Evolutionary conservation across 1,139 yeast genomes (phyloP), one percentile per base, ranked within the genome.

Genomic region (Protomyces gravidus): DNA sequence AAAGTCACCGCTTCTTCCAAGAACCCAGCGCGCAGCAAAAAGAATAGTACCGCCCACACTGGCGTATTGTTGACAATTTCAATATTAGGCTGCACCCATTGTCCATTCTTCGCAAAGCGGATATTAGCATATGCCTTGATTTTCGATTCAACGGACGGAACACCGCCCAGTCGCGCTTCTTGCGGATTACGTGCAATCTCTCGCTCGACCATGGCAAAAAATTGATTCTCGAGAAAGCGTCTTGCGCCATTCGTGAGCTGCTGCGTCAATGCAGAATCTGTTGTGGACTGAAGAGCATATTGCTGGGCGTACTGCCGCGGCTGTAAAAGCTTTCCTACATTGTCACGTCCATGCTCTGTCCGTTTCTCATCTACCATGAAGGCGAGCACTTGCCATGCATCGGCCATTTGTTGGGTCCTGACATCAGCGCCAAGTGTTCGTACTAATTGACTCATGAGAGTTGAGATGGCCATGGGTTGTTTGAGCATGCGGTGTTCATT

Each of bases 31-130:
- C 98, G 83, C 60, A 92, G 72, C 66, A 92, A 76, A 71, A 87
- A 90, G 69, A 86, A 94, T 4, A 92, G 74, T 56, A 89, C 75
- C 0, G 96, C 96, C 98, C 98, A 92, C 21, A 92, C 80, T 3
- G 97, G 97, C 0, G 81, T 77, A 11, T 90, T 90, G 71, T 92
- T 90, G 26, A 89, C 83, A 61, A 60, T 32, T 52, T 84, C 79
- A 55, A 85, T 66, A 61, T 79, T 78, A 7, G 76, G 73, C 48
- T 78, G 67, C 53, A 75, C 76, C 83, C 85, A 82, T 36, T 75
- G 71, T 11, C 78, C 79, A 60, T 75, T 75, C 58, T 68, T 67
- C 53, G 63, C 61, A 63, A 70, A 72, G 56, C 69, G 78, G 71
- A 69, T 71, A 66, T 67, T 85, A 76, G 68, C 84, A 67, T 84